Percentiles rank a stretch among this genome's conserved stretches.
These are phyloP conservation scores for Nymphaea thermarum DNA, from an alignment of 164 flowering plant species.

Conservation along the genomic window DNA sequence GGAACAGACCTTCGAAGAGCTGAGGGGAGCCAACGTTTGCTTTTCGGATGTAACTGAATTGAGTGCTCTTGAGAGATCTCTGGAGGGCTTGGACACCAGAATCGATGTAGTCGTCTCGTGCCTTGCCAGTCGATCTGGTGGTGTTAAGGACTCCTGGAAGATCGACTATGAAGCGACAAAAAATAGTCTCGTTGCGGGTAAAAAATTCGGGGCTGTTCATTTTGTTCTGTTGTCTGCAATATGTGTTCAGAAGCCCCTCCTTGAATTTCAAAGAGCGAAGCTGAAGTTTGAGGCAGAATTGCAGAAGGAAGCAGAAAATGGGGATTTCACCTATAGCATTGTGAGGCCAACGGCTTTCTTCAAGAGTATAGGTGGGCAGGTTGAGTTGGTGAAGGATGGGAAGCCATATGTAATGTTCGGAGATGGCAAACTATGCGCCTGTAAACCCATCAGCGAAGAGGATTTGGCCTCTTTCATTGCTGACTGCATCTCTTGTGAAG, in stretches of 20 bases:
- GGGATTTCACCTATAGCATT: slow-evolving; percentile 60
- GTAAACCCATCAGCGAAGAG: slow-evolving; percentile 88
- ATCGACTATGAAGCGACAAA: slow-evolving; percentile 87
- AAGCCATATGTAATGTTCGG: slow-evolving; percentile 98
- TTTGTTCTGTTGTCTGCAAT: slow-evolving; percentile 88
- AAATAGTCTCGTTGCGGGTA: slow-evolving; percentile 73
- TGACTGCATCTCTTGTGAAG: slow-evolving; percentile 64
- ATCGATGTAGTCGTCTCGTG: slow-evolving; percentile 89
- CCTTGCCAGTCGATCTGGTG: slow-evolving; percentile 82
- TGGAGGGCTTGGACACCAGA: slow-evolving; percentile 29
- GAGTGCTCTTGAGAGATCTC: slow-evolving; percentile 39
- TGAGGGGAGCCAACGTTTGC: slow-evolving; percentile 58
- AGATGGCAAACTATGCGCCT: slow-evolving; percentile 82
- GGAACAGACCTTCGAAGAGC: slow-evolving; percentile 46
- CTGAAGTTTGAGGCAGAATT: slow-evolving; percentile 78
- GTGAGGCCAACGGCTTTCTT: slow-evolving; percentile 97
- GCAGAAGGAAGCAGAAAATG: slow-evolving; percentile 37
- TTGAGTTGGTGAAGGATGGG: slow-evolving; percentile 86
- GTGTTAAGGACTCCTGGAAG: slow-evolving; percentile 83
- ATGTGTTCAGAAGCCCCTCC: slow-evolving; percentile 87
- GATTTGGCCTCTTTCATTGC: slow-evolving; percentile 80
- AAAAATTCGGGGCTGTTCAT: slow-evolving; percentile 59
- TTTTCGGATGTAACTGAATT: slow-evolving; percentile 72
- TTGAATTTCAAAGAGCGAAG: slow-evolving; percentile 89
- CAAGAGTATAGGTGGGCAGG: slow-evolving; percentile 92